Conservation (phyloP, 305 asterid species). For the Fraxinus platypoda region DNA sequence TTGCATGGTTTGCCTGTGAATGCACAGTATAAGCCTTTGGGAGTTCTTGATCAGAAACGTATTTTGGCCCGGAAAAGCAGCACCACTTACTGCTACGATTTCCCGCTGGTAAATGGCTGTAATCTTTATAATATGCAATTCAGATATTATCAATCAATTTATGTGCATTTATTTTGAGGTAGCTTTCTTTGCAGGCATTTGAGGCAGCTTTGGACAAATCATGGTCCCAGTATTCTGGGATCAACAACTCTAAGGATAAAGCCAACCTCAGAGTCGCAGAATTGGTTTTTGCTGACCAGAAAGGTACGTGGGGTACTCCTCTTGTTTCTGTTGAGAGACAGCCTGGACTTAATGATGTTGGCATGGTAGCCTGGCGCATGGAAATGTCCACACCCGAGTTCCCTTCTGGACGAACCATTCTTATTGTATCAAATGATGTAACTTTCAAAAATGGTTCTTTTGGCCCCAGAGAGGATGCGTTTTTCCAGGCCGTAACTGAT, state of each 20-base stretch:
- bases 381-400: constrained; percentile 94
- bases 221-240: constrained; percentile 50
- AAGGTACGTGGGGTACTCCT: constrained; percentile 89
- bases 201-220: constrained; percentile 74
- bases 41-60: constrained; percentile 84
- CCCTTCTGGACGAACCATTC: constrained; percentile 80
- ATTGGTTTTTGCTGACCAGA: constrained; percentile 60
- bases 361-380: constrained; percentile 97
- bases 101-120: constrained; percentile 71
- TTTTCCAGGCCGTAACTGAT: constrained; percentile 85
- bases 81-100: constrained; percentile 97
- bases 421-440: constrained; percentile 84
- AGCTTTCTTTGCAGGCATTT: constrained; percentile 63
- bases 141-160: constrained; percentile 4
- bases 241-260: constrained; percentile 55
- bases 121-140: background rate
- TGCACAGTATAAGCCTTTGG: constrained; percentile 72
- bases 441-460: constrained; percentile 94
- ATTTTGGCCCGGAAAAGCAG: constrained; percentile 82
- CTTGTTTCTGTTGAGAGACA: constrained; percentile 61
- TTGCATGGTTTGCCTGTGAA: constrained; percentile 78
- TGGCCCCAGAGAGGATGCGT: constrained; percentile 94
- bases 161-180: constrained; percentile 9
- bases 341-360: constrained; percentile 80
- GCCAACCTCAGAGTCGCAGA: constrained; percentile 59